phyloP scores from a whole-genome alignment of 2,329 filamentous ascomycete genomes.

The Samsoniella hepiali region DNA sequence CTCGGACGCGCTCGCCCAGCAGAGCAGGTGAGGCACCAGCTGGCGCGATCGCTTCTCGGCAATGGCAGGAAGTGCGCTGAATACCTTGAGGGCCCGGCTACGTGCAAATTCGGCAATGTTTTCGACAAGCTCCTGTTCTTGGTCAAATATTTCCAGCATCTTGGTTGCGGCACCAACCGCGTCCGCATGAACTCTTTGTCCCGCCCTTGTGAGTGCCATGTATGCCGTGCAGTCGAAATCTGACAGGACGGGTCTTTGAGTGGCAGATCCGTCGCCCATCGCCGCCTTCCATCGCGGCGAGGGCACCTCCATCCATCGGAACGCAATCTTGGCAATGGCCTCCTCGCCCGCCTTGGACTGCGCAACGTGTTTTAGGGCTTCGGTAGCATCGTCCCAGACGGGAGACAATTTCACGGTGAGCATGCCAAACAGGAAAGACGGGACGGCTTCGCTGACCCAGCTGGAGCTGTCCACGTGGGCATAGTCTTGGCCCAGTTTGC shows the following conservation, averaged over 20 bases:
- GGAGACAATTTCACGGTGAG: constrained; percentile 81
- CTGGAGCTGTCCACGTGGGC: constrained; percentile 53
- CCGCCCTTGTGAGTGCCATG: constrained; percentile 52
- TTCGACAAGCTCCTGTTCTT: constrained; percentile 55
- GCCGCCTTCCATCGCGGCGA: constrained; percentile 53
- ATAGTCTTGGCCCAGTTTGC: constrained; percentile 69
- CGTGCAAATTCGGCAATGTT: constrained; percentile 57
- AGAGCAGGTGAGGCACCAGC: constrained; percentile 80
- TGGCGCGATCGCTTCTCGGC: constrained; percentile 84
- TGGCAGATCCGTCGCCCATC: constrained; percentile 31
- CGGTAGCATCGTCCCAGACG: constrained; percentile 80
- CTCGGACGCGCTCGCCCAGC: constrained; percentile 65
- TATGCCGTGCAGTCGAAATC: constrained; percentile 86
- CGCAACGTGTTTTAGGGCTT: constrained; percentile 71
- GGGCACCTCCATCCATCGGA: constrained; percentile 69
- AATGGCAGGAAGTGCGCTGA: constrained; percentile 68
- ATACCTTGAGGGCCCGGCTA: constrained; percentile 73
- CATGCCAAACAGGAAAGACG: constrained; percentile 83
- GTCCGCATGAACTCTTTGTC: constrained; percentile 49
- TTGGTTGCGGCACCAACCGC: constrained; percentile 53
- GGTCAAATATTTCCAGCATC: constrained; percentile 62
- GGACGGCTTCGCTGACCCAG: constrained; percentile 69
- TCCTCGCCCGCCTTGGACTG: constrained; percentile 70
- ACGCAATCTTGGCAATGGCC: constrained; percentile 65
- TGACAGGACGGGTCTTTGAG: constrained; percentile 47